These are phyloP conservation scores for Podochytrium sp. DNA, from an alignment of 192 early-diverging fungal genomes.

Conservation along the genomic window DNA sequence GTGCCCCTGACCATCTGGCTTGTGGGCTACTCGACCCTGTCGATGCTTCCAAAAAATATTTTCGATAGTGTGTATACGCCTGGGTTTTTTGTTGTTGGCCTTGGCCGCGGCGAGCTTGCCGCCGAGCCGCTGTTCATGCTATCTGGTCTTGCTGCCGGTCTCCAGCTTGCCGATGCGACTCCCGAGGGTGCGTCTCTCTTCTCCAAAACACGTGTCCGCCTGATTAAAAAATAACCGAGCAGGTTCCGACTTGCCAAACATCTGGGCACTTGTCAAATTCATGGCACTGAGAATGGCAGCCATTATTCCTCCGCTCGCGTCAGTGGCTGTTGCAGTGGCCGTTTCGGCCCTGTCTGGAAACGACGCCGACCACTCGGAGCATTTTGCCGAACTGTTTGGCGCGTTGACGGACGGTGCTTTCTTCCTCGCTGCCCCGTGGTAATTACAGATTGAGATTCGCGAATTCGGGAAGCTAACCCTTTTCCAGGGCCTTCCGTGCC, in stretches of 20 bases:
- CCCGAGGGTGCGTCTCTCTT: neutral
- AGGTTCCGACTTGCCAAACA: slow-evolving; percentile 12
- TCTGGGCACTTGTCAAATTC: slow-evolving; percentile 20
- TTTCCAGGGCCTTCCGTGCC: slow-evolving; percentile 23
- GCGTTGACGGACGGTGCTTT: slow-evolving; percentile 17
- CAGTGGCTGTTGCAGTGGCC: neutral
- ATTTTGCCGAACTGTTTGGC: slow-evolving; percentile 1
- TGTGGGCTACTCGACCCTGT: slow-evolving; percentile 32
- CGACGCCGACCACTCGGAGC: neutral
- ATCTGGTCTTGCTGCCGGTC: slow-evolving; percentile 19
- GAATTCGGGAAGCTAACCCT: neutral
- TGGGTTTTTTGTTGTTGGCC: neutral
- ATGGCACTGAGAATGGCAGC: slow-evolving; percentile 12
- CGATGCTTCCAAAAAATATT: slow-evolving; percentile 26
- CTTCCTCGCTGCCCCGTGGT: slow-evolving; percentile 32
- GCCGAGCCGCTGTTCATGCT: slow-evolving; percentile 24
- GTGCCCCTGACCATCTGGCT: slow-evolving; percentile 30
- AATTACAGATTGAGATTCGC: neutral
- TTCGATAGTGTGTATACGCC: neutral
- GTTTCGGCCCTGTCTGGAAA: neutral
- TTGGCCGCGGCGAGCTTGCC: slow-evolving; percentile 21
- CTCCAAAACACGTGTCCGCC: neutral
- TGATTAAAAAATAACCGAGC: neutral
- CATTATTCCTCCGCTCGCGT: slow-evolving; percentile 4
- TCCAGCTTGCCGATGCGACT: slow-evolving; percentile 1